Conservation (phyloP, 805 yeast species). For the Yarrowia porcina region DNA sequence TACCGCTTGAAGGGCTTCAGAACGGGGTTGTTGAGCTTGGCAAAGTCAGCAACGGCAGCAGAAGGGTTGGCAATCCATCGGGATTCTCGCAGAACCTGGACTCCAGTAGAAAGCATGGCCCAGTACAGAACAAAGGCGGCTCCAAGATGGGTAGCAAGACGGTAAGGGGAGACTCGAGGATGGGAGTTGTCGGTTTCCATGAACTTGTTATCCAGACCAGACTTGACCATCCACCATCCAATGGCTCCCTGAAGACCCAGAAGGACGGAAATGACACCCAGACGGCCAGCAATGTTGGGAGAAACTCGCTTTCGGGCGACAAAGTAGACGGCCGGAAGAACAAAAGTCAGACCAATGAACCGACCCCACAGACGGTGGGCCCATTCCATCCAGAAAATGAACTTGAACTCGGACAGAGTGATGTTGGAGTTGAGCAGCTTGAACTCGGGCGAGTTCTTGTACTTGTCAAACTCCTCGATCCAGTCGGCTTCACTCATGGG, state of each 20-base stretch:
- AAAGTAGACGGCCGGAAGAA: conserved; percentile 82
- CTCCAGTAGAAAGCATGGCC: conserved; percentile 88
- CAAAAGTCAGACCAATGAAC: conserved; percentile 77
- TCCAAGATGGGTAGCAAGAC: conserved; percentile 89
- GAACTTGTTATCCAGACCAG: conserved; percentile 82
- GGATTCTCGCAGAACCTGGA: conserved; percentile 73
- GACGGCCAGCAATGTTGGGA: conserved; percentile 59
- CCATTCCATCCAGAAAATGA: conserved; percentile 97
- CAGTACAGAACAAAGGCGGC: conserved; percentile 86
- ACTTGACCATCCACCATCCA: conserved; percentile 99
- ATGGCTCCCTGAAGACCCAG: conserved; percentile 92
- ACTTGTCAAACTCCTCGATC: conserved; percentile 79
- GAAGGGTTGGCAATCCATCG: conserved; percentile 65
- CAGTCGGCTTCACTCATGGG: conserved; percentile 79
- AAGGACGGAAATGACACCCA: conserved; percentile 68
- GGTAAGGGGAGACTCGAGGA: conserved; percentile 96
- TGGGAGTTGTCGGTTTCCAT: conserved; percentile 77
- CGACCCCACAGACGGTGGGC: conserved; percentile 91
- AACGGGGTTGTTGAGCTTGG: conserved; percentile 58
- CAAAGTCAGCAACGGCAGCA: conserved; percentile 51
- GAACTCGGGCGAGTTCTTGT: conserved; percentile 86
- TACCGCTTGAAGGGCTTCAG: conserved; percentile 55
- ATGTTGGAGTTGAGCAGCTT: conserved; percentile 83
- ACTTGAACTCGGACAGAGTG: conserved; percentile 87
- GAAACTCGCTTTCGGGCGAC: conserved; percentile 64